Percentiles rank a stretch among this genome's conserved stretches.
Evolutionary conservation across 1,284 basidiomycete species (phyloP).

Genomic region (Paramarasmius palmivorus): DNA sequence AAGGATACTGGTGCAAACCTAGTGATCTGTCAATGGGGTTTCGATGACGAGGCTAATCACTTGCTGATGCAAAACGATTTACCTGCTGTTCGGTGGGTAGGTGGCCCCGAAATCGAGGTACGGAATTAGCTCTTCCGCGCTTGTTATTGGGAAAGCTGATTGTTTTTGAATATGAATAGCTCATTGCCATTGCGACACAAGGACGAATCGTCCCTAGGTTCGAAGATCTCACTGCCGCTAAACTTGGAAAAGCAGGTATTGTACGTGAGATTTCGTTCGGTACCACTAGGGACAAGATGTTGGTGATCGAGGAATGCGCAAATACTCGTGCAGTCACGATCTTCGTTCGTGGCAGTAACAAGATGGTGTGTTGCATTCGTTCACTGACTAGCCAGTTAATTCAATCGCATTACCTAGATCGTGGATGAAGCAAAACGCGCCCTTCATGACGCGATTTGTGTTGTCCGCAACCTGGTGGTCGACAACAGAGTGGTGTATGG

Average conservation of each 20-base stretch:
- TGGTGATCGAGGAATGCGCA: constrained; percentile 98
- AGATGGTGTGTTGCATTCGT: constrained; percentile 73
- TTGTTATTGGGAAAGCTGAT: constrained; percentile 1
- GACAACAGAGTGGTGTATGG: constrained; percentile 99
- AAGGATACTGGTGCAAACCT: constrained; percentile 99
- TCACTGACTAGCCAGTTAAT: constrained; percentile 4
- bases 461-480: constrained; percentile 91
- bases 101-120: constrained; percentile 98
- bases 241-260: constrained; percentile 91
- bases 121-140: constrained; percentile 18
- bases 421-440: constrained; percentile 99
- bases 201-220: constrained; percentile 98
- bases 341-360: constrained; percentile 97
- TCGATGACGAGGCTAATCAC: constrained; percentile 99
- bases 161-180: constrained; percentile 50
- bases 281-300: constrained; percentile 98
- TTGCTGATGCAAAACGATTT: constrained; percentile 96
- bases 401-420: constrained; percentile 56
- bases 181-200: constrained; percentile 98
- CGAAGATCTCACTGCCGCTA: constrained; percentile 89
- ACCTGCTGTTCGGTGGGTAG: constrained; percentile 99
- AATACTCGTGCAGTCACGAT: constrained; percentile 96
- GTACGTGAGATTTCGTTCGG: constrained; percentile 96
- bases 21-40: constrained; percentile 99
- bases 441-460: constrained; percentile 96